Percentiles rank a stretch among this genome's conserved stretches.
Conservation (phyloP, 1,284 basidiomycete species). For the Pseudomicrostroma phylloplanum region DNA sequence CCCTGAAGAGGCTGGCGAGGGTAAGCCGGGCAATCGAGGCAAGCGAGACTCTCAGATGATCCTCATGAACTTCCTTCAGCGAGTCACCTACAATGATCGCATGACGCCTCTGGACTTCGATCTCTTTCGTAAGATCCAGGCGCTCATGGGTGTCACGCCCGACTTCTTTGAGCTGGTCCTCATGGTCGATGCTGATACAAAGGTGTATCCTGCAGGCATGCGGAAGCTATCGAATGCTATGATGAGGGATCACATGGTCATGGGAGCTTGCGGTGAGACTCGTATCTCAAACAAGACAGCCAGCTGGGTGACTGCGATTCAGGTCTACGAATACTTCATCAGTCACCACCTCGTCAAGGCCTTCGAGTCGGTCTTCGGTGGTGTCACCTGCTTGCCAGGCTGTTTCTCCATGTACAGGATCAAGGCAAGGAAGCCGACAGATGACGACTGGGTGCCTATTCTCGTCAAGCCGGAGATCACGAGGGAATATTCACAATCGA, state of each 20-base stretch:
- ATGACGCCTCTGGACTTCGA: constrained; percentile 98
- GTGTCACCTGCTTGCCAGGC: constrained; percentile 96
- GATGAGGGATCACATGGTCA: constrained; percentile 96
- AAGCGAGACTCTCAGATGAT: constrained; percentile 98
- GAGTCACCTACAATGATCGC: constrained; percentile 96
- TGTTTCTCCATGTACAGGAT: constrained; percentile 99
- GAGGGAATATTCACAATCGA: constrained; percentile 88
- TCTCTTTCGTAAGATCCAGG: constrained; percentile 91
- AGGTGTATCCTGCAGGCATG: constrained; percentile 42
- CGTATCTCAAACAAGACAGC: constrained; percentile 90
- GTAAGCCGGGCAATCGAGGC: constrained; percentile 95
- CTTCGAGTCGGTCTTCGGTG: constrained; percentile 97
- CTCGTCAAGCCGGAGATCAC: constrained; percentile 96
- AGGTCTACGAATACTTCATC: constrained; percentile 98
- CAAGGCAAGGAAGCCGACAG: constrained; percentile 73
- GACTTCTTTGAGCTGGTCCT: constrained; percentile 96
- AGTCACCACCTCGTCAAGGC: constrained; percentile 97
- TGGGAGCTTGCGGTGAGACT: constrained; percentile 98
- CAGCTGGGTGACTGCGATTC: constrained; percentile 96
- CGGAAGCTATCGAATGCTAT: constrained; percentile 63
- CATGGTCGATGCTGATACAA: constrained; percentile 95
- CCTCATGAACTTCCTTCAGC: constrained; percentile 98
- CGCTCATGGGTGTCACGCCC: constrained; percentile 96
- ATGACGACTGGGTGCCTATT: constrained; percentile 95
- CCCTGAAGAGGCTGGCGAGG: constrained; percentile 63